Conservation (phyloP, 2,329 filamentous ascomycete species). For the Colletotrichum tamarilloi region DNA sequence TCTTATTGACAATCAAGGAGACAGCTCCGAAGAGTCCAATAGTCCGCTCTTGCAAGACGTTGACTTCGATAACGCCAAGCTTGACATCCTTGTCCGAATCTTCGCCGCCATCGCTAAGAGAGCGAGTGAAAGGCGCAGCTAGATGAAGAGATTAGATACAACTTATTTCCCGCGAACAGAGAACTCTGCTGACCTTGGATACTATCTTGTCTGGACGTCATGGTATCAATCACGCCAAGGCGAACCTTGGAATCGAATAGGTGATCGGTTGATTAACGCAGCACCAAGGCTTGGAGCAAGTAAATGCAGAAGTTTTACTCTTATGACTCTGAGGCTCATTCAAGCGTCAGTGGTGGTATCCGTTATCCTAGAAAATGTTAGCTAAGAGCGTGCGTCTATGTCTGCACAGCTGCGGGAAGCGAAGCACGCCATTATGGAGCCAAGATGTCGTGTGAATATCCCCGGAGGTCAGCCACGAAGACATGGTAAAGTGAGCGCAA, state of each 20-base stretch:
- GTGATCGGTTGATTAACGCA: too few relatives aligned
- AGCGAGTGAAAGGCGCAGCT: background rate
- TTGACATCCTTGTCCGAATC: constrained; percentile 17
- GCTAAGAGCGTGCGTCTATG: background rate
- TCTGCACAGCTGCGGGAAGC: background rate
- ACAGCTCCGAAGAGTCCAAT: constrained; percentile 40
- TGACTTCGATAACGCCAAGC: constrained; percentile 20
- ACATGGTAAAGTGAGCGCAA: background rate
- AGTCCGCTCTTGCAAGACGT: constrained; percentile 36
- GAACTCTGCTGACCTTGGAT: constrained; percentile 3
- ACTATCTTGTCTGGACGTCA: constrained; percentile 1
- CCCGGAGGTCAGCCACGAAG: background rate
- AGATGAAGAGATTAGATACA: background rate
- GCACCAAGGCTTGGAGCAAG: background rate
- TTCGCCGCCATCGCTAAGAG: constrained; percentile 2
- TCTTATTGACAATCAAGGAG: constrained; percentile 40
- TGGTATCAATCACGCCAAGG: background rate
- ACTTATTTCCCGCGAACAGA: background rate
- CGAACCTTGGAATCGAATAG: too few relatives aligned
- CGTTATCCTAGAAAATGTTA: background rate
- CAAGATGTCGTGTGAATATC: constrained; percentile 18
- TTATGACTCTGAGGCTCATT: background rate
- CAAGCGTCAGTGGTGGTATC: background rate
- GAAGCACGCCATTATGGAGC: constrained; percentile 29
- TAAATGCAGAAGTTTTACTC: background rate